phyloP scores from a whole-genome alignment of 306 rosid species.

The Aeschynomene evenia region DNA sequence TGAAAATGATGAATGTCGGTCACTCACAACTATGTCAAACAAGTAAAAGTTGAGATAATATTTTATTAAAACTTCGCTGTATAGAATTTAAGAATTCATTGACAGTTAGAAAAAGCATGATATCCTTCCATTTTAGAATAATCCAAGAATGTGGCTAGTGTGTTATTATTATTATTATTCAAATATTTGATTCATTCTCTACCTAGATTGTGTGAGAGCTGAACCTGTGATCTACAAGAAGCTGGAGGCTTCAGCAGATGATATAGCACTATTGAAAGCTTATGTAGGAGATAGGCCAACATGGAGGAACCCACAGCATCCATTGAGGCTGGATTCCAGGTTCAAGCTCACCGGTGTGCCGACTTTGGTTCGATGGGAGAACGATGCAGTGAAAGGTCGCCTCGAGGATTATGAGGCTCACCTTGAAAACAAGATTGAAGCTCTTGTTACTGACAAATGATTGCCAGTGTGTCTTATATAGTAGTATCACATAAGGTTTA shows the following conservation, averaged over 20 bases:
- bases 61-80: too few species aligned
- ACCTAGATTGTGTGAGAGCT: slow-evolving; percentile 83
- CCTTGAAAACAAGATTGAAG: slow-evolving; percentile 62
- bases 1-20: too few species aligned
- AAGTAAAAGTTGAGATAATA: neutral
- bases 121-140: neutral
- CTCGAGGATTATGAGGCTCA: slow-evolving; percentile 89
- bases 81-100: neutral
- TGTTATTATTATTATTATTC: neutral
- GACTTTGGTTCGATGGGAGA: slow-evolving; percentile 74
- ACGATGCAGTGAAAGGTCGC: slow-evolving; percentile 59
- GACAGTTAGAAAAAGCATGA: neutral
- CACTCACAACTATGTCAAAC: neutral
- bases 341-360: slow-evolving; percentile 86
- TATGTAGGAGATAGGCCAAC: slow-evolving; percentile 87
- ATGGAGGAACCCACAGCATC: slow-evolving; percentile 82
- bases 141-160: slow-evolving; percentile 15
- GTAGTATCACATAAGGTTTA: neutral
- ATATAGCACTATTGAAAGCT: slow-evolving; percentile 68
- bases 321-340: slow-evolving; percentile 74
- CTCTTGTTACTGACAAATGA: slow-evolving; percentile 59
- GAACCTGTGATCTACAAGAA: slow-evolving; percentile 83
- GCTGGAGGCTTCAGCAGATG: slow-evolving; percentile 59
- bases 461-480: neutral
- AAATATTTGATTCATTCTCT: neutral